Evolutionary conservation across 805 yeast species (phyloP).

Genomic region (Cyberlindnera maritima): DNA sequence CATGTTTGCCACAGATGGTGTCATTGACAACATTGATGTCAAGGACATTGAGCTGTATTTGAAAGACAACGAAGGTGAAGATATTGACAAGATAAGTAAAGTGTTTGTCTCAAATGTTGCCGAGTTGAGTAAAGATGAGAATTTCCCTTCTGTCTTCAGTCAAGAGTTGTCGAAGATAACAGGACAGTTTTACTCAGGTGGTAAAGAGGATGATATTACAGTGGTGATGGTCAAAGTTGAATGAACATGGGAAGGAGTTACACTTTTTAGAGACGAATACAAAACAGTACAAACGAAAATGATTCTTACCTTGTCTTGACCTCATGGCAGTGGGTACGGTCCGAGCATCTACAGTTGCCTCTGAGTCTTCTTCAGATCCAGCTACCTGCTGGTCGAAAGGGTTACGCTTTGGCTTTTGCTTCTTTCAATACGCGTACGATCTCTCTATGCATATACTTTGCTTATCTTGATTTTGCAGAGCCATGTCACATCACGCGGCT

Average conservation of each 20-base stretch:
- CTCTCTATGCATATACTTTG: too few relatives aligned
- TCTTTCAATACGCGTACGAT: too few relatives aligned
- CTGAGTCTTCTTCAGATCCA: too few relatives aligned
- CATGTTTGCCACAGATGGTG: conserved; percentile 90
- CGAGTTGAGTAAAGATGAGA: conserved; percentile 65
- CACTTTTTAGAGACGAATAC: too few relatives aligned
- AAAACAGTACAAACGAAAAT: too few relatives aligned
- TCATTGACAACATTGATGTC: conserved; percentile 77
- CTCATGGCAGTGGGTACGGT: too few relatives aligned
- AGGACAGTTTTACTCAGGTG: conserved; percentile 76
- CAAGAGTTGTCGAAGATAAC: conserved; percentile 67
- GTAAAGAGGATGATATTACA: conserved; percentile 94
- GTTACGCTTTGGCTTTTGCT: too few relatives aligned
- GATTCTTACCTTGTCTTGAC: too few relatives aligned
- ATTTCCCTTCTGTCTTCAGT: conserved; percentile 82
- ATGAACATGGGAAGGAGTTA: background rate
- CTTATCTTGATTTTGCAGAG: too few relatives aligned
- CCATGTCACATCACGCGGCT: too few relatives aligned
- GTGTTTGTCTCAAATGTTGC: conserved; percentile 66
- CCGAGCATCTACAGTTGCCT: too few relatives aligned
- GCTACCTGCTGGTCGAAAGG: too few relatives aligned
- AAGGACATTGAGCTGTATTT: conserved; percentile 71
- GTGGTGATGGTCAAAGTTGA: conserved; percentile 58
- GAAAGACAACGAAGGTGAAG: conserved; percentile 42
- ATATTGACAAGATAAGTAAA: conserved; percentile 47